Base-by-base conservation (phyloP, 2,329 filamentous ascomycete genomes). In the Ophiognomonia clavigignenti-juglandacearum region DNA sequence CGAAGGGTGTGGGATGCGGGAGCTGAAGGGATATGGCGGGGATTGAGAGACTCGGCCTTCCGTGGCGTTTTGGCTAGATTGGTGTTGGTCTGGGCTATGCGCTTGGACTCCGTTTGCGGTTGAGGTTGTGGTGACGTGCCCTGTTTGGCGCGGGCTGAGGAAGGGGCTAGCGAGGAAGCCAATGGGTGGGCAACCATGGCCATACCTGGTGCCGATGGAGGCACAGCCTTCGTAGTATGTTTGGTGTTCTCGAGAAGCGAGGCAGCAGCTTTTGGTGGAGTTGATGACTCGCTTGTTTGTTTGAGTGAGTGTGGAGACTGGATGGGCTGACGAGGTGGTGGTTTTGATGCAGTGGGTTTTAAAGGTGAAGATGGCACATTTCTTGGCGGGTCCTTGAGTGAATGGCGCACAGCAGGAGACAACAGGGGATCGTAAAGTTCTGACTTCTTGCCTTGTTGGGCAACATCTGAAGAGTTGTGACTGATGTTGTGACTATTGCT, bases 41-140 rank as follows among this genome's bases (percentile, higher is more conserved):
- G 86, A 54, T 86, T 86, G 29, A 91, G 72, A 16, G 70, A 63
- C 64, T 86, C 82, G 13, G 64, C 52, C 45, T 67, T 67, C 38
- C 64, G 64, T 16, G 56, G 42, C 24, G 46, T 18, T 48, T 56
- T 52, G n/a, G 39, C 19, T 39, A 19, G n/a, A 34, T 32, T 19
- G 16, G 35, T 29, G n/a, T 39, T 38, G 13, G 27, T 43, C 43
- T 47, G 54, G 39, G 42, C 35, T 16, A 23, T 19, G 31, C 24
- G 39, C 16, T 26, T 39, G 26, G n/a, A n/a, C n/a, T n/a, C n/a
- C n/a, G n/a, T n/a, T n/a, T n/a, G n/a, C n/a, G n/a, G n/a, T n/a
- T n/a, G n/a, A n/a, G 38, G 38, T 39, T 35, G 39, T 14, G 43
- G 27, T 32, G 45, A 36, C 22, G 39, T 22, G 22, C 26, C 10